Evolutionary conservation across 768 basidiomycete genomes (phyloP), one percentile per base, ranked within the genome.

Genomic region (Amanita muscaria): DNA sequence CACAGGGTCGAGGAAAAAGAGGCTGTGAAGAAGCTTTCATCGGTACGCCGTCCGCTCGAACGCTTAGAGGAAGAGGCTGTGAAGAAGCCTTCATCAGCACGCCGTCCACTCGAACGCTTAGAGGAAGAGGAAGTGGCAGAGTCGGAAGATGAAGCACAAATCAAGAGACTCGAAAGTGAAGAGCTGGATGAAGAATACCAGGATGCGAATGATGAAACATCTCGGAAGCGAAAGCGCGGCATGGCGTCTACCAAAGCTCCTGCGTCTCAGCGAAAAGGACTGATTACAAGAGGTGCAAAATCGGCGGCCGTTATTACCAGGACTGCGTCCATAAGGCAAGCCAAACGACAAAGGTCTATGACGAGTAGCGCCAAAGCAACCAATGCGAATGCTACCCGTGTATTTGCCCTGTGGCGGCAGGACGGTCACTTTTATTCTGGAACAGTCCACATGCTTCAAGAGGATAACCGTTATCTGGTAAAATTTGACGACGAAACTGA

Each of bases 381-480:
- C 11, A 42, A 48, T 24, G 23, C 40, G 21, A 48, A 54, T 5
- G 64, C 72, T 16, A 81, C 79, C 10, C 74, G 76, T 4, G 80
- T 88, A n/a, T 79, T 83, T 52, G 84, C 81, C 7, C 55, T 80
- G 9, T 86, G 83, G 83, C 74, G 66, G 49, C 60, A 63, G 35
- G 77, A 78, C 39, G 72, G 69, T 3, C 69, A 70, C 51, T 89
- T 70, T 61, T 83, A 79, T 56, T 60, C 76, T 14, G 88, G 84
- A 12, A 66, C 60, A 27, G 68, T 84, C 21, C 55, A 76, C 42
- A 64, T 66, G 14, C 50, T 57, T 40, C 45, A 51, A 18, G 53
- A 36, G 19, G 56, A 55, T 21, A 56, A 53, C 24, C 56, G 53
- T 3, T 82, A 76, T 58, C 40, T 53, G 21, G 58, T 90, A 52